These are phyloP conservation scores for Aureobasidium sp. DNA, from an alignment of 2,329 filamentous ascomycete genomes.

Conservation along the genomic window DNA sequence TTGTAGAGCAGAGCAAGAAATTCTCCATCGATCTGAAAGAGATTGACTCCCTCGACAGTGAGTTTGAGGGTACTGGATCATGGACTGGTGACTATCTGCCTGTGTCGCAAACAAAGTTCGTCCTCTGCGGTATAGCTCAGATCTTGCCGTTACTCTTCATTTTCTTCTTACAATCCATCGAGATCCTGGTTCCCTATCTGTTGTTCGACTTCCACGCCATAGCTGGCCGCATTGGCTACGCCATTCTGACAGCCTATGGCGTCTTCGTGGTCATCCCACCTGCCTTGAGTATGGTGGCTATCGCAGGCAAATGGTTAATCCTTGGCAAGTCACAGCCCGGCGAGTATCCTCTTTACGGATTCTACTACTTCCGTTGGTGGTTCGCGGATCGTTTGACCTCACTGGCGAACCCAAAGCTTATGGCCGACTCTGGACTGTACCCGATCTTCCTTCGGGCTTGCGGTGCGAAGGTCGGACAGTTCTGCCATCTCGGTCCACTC, in stretches of 20 bases:
- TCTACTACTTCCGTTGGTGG: conserved; percentile 5
- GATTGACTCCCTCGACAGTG: not conserved
- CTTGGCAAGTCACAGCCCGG: not conserved
- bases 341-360: not conserved
- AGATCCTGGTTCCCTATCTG: not conserved
- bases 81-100: not conserved
- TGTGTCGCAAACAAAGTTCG: not conserved
- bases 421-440: not conserved
- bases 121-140: not conserved
- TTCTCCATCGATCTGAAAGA: not conserved
- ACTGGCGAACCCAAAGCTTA: not conserved
- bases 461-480: not conserved
- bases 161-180: conserved; percentile 3
- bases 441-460: not conserved
- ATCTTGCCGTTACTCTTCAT: not conserved
- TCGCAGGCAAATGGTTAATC: not conserved
- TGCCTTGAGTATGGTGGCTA: not conserved
- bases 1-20: not conserved
- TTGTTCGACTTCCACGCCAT: not conserved
- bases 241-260: not conserved
- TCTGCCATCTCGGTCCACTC: not conserved
- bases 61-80: not conserved
- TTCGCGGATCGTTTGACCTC: not conserved
- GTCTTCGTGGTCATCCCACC: not conserved
- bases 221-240: not conserved